Percentiles rank a stretch among this genome's conserved stretches.
phyloP scores from a whole-genome alignment of 352 stramenopile species.

The Phytophthora brassicae region DNA sequence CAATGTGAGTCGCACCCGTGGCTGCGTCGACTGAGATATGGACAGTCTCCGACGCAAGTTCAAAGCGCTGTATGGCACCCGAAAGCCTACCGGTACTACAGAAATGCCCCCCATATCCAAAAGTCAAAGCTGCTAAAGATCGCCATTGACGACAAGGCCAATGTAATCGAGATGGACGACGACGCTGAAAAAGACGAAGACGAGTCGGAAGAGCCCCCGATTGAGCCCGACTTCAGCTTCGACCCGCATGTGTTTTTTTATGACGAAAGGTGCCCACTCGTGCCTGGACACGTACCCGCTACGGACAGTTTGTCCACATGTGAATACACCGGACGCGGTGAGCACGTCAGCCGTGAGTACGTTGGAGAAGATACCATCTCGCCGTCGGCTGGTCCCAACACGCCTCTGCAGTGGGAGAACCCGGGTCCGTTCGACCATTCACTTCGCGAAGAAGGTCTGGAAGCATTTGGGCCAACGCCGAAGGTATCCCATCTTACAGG shows the following conservation, averaged over 20 bases:
- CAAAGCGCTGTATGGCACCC: background rate
- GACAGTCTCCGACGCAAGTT: constrained; percentile 3
- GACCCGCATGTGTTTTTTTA: background rate
- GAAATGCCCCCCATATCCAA: background rate
- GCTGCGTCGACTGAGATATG: background rate
- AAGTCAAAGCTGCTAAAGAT: background rate
- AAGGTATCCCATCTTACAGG: too few species aligned
- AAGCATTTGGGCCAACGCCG: too few species aligned
- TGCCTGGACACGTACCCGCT: too few species aligned
- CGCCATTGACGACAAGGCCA: background rate
- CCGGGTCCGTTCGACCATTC: too few species aligned
- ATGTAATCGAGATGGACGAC: constrained; percentile 11
- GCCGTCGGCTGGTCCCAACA: too few species aligned
- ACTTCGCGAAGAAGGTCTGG: too few species aligned
- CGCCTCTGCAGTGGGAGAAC: too few species aligned
- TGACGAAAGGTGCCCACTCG: background rate
- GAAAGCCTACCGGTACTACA: background rate
- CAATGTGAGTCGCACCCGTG: background rate
- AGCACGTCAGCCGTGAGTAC: too few species aligned
- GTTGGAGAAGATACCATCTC: too few species aligned
- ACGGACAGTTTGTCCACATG: too few species aligned
- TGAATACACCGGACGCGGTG: too few species aligned
- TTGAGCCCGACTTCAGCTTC: background rate
- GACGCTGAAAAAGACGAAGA: background rate
- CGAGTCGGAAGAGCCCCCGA: background rate